A percentile compares a stretch with the other conserved stretches of the same genome.
These are phyloP conservation scores for Arabidopsis suecica DNA, from an alignment of 345 rosid genomes.

Conservation along the genomic window DNA sequence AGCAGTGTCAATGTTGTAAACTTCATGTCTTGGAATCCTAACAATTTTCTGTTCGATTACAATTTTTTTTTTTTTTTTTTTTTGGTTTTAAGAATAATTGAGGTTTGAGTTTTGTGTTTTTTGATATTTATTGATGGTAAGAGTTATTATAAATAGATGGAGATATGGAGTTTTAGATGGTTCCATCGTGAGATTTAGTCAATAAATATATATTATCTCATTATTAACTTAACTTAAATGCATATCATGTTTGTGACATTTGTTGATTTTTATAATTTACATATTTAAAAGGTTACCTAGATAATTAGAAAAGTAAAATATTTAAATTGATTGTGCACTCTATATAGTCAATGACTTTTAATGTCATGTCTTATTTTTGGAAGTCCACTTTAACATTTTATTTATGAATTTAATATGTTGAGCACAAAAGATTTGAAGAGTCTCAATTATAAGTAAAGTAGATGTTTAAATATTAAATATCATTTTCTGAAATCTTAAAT, in stretches of 20 bases:
- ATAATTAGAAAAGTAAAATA: not conserved
- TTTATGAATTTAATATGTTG: not conserved
- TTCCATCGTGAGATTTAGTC: not conserved
- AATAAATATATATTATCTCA: not conserved
- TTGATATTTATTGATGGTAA: not conserved
- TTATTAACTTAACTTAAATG: not conserved
- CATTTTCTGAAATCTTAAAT: not conserved
- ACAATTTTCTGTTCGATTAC: not conserved
- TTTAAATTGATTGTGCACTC: not conserved
- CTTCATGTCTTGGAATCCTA: slow-evolving; percentile 17
- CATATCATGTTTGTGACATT: not conserved
- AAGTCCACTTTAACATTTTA: not conserved
- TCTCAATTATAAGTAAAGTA: too few species aligned
- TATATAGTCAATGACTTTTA: not conserved
- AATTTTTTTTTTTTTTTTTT: not conserved
- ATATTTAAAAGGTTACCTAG: not conserved
- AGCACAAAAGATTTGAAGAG: not conserved
- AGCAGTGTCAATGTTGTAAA: not conserved
- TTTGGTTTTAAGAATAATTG: not conserved
- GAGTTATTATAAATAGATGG: not conserved
- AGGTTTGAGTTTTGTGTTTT: not conserved
- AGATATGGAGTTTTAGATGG: not conserved
- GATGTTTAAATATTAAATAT: too few species aligned
- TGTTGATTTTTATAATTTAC: not conserved
- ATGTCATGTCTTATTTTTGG: not conserved